Evolutionary conservation across 306 rosid species (phyloP).

Genomic region (Datisca glomerata): DNA sequence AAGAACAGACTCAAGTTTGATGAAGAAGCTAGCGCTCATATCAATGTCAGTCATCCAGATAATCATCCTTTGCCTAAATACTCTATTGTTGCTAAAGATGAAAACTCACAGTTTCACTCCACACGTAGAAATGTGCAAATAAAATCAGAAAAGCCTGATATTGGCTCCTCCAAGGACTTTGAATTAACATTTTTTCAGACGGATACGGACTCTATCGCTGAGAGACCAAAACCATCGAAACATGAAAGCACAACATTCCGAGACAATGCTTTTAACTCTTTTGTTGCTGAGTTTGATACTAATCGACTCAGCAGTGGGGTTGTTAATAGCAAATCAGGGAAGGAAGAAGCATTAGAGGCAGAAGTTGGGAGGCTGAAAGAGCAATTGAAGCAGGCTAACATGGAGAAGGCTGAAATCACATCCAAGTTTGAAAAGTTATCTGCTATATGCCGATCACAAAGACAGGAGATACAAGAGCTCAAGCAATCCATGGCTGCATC

Average conservation of each 20-base stretch:
- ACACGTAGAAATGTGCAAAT: conserved; percentile 35
- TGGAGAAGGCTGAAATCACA: conserved; percentile 75
- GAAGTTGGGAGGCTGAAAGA: conserved; percentile 67
- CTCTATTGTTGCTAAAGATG: conserved; percentile 33
- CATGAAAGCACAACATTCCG: conserved; percentile 34
- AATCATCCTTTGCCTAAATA: conserved; percentile 39
- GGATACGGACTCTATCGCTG: conserved; percentile 20
- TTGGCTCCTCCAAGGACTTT: conserved; percentile 43
- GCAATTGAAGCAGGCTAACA: conserved; percentile 60
- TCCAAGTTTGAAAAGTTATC: conserved; percentile 88
- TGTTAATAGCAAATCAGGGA: conserved; percentile 33
- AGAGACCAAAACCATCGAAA: conserved; percentile 27
- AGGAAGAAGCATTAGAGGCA: conserved; percentile 63
- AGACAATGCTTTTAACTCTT: conserved; percentile 56
- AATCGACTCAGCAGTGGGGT: conserved; percentile 33
- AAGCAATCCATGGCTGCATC: conserved; percentile 74
- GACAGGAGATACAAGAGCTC: conserved; percentile 92
- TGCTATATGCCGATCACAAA: conserved; percentile 86
- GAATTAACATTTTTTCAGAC: conserved; percentile 46
- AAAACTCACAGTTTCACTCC: conserved; percentile 20
- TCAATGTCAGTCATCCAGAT: conserved; percentile 26
- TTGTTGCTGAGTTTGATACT: conserved; percentile 76
- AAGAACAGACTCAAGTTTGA: conserved; percentile 43
- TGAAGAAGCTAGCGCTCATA: conserved; percentile 47
- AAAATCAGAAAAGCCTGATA: conserved; percentile 31